phyloP scores from a whole-genome alignment of 2,329 filamentous ascomycete genomes.

The Aspergillus udagawae region DNA sequence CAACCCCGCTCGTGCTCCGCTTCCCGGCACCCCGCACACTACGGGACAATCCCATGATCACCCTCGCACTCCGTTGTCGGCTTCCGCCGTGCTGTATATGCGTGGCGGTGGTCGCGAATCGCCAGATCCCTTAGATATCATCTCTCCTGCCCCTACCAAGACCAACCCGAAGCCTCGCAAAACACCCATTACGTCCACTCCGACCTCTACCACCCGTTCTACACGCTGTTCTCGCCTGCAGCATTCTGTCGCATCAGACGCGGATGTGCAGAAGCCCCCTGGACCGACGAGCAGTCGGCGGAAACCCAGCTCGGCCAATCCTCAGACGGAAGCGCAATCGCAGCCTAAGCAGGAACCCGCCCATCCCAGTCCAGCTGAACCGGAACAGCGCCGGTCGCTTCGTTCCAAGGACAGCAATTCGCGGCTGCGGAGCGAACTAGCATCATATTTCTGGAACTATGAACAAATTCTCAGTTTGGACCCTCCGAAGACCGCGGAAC shows the following conservation, averaged over 20 bases:
- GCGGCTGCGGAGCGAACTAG: constrained; percentile 85
- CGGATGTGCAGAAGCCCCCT: neutral
- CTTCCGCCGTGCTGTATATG: constrained; percentile 16
- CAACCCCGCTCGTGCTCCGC: neutral
- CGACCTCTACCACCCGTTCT: neutral
- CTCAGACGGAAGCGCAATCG: constrained; percentile 1
- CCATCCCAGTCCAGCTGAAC: neutral
- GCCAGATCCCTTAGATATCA: constrained; percentile 25
- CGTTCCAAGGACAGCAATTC: constrained; percentile 79
- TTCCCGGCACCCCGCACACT: constrained; percentile 12
- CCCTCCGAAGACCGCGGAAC: constrained; percentile 69
- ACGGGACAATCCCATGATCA: constrained; percentile 15
- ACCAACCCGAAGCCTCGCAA: neutral
- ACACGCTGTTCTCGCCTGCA: constrained; percentile 9
- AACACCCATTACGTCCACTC: constrained; percentile 11
- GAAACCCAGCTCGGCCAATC: neutral
- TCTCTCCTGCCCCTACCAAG: constrained; percentile 15
- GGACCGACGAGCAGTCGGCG: constrained; percentile 5
- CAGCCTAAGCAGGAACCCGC: constrained; percentile 1
- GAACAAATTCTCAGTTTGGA: constrained; percentile 90
- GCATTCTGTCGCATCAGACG: constrained; percentile 2
- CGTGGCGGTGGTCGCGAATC: constrained; percentile 21
- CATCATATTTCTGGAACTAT: constrained; percentile 88
- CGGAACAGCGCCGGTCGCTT: constrained; percentile 65
- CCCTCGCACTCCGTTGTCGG: constrained; percentile 12